Percentiles rank a stretch among this genome's conserved stretches.
Evolutionary conservation across 305 asterid genomes (phyloP).

Genomic region (Euphrasia arctica): DNA sequence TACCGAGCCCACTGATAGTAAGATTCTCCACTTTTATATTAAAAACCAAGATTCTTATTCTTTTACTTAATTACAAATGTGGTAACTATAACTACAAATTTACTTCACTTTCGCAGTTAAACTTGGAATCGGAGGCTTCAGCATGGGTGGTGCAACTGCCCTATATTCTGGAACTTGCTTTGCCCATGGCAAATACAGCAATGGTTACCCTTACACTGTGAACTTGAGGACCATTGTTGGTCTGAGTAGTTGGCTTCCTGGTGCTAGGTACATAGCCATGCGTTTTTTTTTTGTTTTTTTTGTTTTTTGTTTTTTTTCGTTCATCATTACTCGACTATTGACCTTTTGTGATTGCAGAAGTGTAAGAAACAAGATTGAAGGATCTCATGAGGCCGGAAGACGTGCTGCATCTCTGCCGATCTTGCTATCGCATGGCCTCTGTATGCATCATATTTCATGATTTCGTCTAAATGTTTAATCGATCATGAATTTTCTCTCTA

Average conservation of each 20-base stretch:
- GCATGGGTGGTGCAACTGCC: slow-evolving; percentile 96
- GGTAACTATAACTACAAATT: slow-evolving; percentile 10
- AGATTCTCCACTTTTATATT: slow-evolving; percentile 26
- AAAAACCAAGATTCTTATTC: slow-evolving; percentile 28
- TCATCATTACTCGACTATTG: background rate
- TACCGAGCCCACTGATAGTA: slow-evolving; percentile 89
- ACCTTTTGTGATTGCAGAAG: slow-evolving; percentile 45
- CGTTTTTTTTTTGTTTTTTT: background rate
- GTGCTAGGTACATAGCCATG: slow-evolving; percentile 68
- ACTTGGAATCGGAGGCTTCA: slow-evolving; percentile 96
- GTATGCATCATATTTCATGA: slow-evolving; percentile 39
- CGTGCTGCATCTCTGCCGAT: slow-evolving; percentile 95
- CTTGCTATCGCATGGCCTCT: slow-evolving; percentile 79
- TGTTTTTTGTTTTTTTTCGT: too few species aligned
- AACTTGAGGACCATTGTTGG: slow-evolving; percentile 70
- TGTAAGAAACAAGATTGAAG: slow-evolving; percentile 72
- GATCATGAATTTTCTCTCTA: too few species aligned
- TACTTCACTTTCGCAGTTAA: slow-evolving; percentile 46
- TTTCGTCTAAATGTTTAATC: background rate
- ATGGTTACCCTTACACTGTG: slow-evolving; percentile 80
- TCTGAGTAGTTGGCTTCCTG: slow-evolving; percentile 97
- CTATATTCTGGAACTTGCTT: slow-evolving; percentile 94
- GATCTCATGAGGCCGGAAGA: slow-evolving; percentile 75
- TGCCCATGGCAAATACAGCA: slow-evolving; percentile 79
- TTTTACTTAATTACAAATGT: slow-evolving; percentile 15